Percentiles rank a stretch among this genome's conserved stretches.
phyloP scores from a whole-genome alignment of 2,329 filamentous ascomycete genomes.

The Cordyceps fumosorosea region DNA sequence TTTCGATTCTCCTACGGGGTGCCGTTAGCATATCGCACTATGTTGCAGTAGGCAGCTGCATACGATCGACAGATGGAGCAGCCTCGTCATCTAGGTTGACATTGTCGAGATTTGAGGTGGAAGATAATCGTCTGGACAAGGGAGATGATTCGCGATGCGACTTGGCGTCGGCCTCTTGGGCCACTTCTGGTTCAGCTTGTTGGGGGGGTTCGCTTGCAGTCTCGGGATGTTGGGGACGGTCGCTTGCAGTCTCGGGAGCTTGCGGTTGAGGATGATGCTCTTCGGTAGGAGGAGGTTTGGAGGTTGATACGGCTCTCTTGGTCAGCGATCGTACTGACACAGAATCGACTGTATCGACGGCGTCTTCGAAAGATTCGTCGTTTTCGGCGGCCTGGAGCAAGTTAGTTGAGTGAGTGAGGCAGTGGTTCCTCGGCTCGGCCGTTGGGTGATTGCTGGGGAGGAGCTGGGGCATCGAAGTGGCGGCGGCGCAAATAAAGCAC shows the following conservation, averaged over 20 bases:
- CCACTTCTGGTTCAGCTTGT: not conserved
- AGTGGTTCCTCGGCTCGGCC: not conserved
- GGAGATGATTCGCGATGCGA: constrained; percentile 31
- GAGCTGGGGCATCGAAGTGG: not conserved
- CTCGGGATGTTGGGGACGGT: not conserved
- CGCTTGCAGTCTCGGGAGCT: not conserved
- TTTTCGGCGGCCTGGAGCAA: constrained; percentile 23
- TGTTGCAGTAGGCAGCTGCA: not conserved
- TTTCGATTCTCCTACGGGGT: not conserved
- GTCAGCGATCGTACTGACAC: constrained; percentile 58
- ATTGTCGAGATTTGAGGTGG: constrained; percentile 46
- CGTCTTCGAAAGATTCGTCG: constrained; percentile 66
- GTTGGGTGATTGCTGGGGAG: not conserved
- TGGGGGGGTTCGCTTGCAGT: not conserved
- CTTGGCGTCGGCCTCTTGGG: constrained; percentile 12
- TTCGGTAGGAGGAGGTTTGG: constrained; percentile 10
- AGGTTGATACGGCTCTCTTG: constrained; percentile 31
- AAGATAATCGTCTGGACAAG: constrained; percentile 39
- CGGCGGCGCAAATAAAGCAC: not conserved
- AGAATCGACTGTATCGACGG: constrained; percentile 53
- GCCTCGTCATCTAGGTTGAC: constrained; percentile 61
- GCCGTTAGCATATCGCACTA: not conserved
- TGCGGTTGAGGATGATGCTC: constrained; percentile 12
- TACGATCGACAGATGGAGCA: constrained; percentile 29
- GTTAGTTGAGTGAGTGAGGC: constrained; percentile 14